Conservation (phyloP, 495 filamentous ascomycete genomes). For the Xylaria palmicola region DNA sequence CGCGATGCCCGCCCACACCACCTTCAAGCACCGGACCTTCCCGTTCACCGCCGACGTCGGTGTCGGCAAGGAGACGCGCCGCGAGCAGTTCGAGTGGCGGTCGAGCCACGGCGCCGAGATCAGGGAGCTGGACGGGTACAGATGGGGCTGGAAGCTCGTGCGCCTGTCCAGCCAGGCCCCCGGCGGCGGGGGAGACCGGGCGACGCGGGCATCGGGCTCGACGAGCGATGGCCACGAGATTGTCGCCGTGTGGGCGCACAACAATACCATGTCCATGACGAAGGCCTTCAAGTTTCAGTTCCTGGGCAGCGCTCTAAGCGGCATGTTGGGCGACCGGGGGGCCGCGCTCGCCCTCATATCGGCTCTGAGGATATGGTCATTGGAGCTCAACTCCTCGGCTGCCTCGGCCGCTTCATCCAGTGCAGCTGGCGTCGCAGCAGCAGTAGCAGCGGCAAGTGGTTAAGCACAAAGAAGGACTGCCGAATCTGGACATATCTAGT, state of each 20-base stretch:
- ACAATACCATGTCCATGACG: conserved; percentile 16
- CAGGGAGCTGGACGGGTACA: conserved; percentile 15
- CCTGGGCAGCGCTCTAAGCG: conserved; percentile 26
- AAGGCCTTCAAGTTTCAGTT: conserved; percentile 28
- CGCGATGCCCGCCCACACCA: conserved; percentile 7
- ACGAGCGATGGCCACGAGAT: conserved; percentile 32
- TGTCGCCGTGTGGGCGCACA: conserved; percentile 23
- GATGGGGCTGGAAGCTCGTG: conserved; percentile 29
- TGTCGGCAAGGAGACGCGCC: conserved; percentile 20
- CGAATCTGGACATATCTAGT: no score
- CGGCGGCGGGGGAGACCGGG: conserved; percentile 18
- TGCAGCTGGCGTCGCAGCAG: not conserved
- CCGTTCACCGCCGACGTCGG: conserved; percentile 23
- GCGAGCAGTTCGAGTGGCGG: conserved; percentile 33
- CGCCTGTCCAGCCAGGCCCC: conserved; percentile 10
- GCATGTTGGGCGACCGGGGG: conserved; percentile 28
- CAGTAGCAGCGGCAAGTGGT: not conserved
- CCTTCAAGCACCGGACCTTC: conserved; percentile 3
- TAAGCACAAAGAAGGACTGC: not conserved
- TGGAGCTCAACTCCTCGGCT: conserved; percentile 7
- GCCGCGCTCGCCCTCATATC: conserved; percentile 20
- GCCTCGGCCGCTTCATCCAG: not conserved
- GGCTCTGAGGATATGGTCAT: conserved; percentile 23
- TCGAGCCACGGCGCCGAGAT: conserved; percentile 26
- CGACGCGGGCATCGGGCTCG: conserved; percentile 12